A percentile compares a stretch with the other conserved stretches of the same genome.
Evolutionary conservation across 2,329 filamentous ascomycete species (phyloP).

Genomic region (Paracamarosporium sp.): DNA sequence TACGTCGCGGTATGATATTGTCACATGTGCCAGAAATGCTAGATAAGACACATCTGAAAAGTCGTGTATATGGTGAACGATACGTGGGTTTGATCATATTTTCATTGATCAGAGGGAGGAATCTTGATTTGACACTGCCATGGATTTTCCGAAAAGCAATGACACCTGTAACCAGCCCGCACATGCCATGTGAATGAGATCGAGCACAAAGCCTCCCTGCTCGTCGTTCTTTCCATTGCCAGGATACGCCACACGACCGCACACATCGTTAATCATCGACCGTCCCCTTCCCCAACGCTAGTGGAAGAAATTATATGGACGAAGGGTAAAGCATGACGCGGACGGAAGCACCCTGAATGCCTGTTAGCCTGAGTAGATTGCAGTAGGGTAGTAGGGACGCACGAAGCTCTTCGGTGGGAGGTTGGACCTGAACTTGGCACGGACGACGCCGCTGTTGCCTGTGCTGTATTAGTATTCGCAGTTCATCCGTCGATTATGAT

Average conservation of each 20-base stretch:
- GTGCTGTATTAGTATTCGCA: conserved; percentile 14
- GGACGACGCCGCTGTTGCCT: conserved; percentile 98
- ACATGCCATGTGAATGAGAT: conserved; percentile 45
- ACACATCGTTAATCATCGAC: conserved; percentile 31
- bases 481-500: background rate
- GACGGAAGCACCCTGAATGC: conserved; percentile 68
- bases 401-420: conserved; percentile 92
- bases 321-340: conserved; percentile 98
- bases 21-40: no score
- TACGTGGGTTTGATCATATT: conserved; percentile 37
- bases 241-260: conserved; percentile 35
- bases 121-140: conserved; percentile 48
- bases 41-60: no score
- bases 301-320: conserved; percentile 76
- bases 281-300: conserved; percentile 30
- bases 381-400: conserved; percentile 63
- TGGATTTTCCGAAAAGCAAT: conserved; percentile 43
- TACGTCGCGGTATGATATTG: no score
- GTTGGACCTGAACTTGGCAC: conserved; percentile 95
- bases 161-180: conserved; percentile 47
- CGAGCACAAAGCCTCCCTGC: conserved; percentile 39
- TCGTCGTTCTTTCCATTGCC: conserved; percentile 37
- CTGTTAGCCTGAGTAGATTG: conserved; percentile 11
- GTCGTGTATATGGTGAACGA: no score
- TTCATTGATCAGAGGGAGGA: conserved; percentile 46